Base-by-base conservation (phyloP, 345 rosid genomes). In the Syzygium aqueum region DNA sequence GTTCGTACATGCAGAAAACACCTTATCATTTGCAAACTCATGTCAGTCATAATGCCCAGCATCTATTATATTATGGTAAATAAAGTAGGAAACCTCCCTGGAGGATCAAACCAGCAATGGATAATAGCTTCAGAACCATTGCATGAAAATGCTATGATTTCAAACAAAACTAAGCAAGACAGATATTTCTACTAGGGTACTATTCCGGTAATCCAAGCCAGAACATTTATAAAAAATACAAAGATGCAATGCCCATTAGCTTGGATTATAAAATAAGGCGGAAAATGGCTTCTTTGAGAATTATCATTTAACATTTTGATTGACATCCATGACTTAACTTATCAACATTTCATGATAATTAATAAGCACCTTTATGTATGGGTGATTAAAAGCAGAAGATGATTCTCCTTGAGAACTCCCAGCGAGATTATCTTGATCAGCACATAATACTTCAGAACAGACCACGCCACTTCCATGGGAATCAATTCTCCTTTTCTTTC, bases 321-420 rank as follows among this genome's bases (percentile, higher is more conserved):
- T 54, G 8, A 73, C 49, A 37, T 73, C 49, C 25, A 73, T 37
- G 80, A 73, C 80, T 73, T 73, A 33, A 73, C 27, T 73, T 73
- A 73, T 73, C 27, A 2, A 73, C 8, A 0, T 19, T 30, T 73
- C 80, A 19, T 37, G 7, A 73, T 33, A 73, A 33, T 73, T 37
- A 37, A 37, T 9, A 73, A 87, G 53, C 43, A 92, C 89, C 92
- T 90, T 91, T 63, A 25, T 50, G 87, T 33, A 43, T 30, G n/a
- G 59, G 83, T 83, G 53, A 67, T 85, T 85, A 87, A 67, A 89
- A 85, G 53, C 78, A 73, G 80, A 73, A 37, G 80, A 73, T 37
- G 49, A 73, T 73, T 73, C 80, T 73, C 80, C n/a, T 49, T 61
- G 46, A 19, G 43, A 73, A 37, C 49, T 73, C 49, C 80, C 51